Evolutionary conservation across 169 alveolate genomes (phyloP), one percentile per base, ranked within the genome.

Genomic region (Plasmodium gaboni): DNA sequence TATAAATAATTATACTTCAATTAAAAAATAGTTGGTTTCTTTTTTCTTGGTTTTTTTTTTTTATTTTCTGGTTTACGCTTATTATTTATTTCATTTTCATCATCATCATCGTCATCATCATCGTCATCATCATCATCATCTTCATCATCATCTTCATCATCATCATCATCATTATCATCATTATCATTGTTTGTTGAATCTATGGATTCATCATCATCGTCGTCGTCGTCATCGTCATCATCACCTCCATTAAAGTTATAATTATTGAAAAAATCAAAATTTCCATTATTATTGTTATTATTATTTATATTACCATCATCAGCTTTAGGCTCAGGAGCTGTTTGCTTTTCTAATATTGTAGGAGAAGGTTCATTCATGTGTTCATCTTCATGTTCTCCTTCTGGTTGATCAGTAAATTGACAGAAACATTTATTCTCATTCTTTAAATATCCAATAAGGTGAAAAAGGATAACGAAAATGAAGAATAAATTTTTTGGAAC

Each of bases 141-240:
- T 26, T 50, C 71, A 24, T 46, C 53, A 50, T 24, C 42, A 22
- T 65, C 89, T 63, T 76, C 78, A 76, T 76, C 69, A 65, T 74
- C 73, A 17, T 59, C 88, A 51, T 50, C 73, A 73, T 38, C 87
- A 19, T 55, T 53, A 74, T 57, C 55, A 73, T 55, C 51, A 50
- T 74, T 32, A 42, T 26, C 73, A 10, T 51, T 53, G 2, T 74
- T 63, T 28, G 22, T 42, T 38, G 46, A 3, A 22, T 74, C 59
- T 17, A 22, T 59, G 15, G 19, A 24, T 9, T 65, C 73, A 44
- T 63, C 63, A 61, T 24, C 67, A 46, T 64, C 78, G 32, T 78
- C 89, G 53, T 78, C 78, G 44, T 78, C 89, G 26, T 78, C 78
- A 9, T 76, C 89, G 19, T 64, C 69, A 44, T 76, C 89, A 55